Percentiles rank a stretch among this genome's conserved stretches.
Conservation (phyloP, 169 alveolate species). For the Fabrea salina region DNA sequence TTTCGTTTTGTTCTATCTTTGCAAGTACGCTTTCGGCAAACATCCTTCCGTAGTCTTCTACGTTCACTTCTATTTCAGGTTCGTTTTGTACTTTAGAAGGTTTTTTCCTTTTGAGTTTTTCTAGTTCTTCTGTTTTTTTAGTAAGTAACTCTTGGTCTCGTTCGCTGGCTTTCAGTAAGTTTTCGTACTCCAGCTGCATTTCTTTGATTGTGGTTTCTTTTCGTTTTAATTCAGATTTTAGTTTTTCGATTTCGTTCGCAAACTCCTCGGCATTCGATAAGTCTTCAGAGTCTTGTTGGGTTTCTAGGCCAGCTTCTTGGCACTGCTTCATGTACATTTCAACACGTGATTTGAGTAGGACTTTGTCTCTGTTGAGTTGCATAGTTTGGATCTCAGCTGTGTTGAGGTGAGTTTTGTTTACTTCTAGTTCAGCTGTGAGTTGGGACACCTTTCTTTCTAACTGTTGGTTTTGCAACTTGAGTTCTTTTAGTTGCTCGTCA, state of each 20-base stretch:
- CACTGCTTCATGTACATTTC: slow-evolving; percentile 31
- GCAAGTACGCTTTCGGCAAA: slow-evolving; percentile 14
- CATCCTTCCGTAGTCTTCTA: background rate
- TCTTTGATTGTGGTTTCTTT: slow-evolving; percentile 24
- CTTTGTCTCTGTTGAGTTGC: slow-evolving; percentile 50
- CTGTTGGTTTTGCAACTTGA: background rate
- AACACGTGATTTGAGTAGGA: slow-evolving; percentile 32
- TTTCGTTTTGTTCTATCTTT: background rate
- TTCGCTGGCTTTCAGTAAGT: background rate
- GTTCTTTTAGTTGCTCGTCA: background rate
- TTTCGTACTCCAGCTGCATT: slow-evolving; percentile 39
- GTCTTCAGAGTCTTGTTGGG: background rate
- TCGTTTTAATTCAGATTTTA: slow-evolving; percentile 26
- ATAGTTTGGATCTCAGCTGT: slow-evolving; percentile 32
- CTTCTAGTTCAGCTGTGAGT: slow-evolving; percentile 28
- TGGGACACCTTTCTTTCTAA: slow-evolving; percentile 33
- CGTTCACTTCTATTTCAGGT: background rate
- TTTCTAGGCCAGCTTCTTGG: background rate
- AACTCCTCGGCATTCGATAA: slow-evolving; percentile 37
- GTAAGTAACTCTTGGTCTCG: slow-evolving; percentile 41
- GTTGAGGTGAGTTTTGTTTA: background rate
- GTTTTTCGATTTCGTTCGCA: slow-evolving; percentile 33
- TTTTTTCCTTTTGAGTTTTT: slow-evolving; percentile 38
- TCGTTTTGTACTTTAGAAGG: background rate
- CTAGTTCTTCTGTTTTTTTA: slow-evolving; percentile 41